Conservation (phyloP, 441 rosid genomes). For the Flueggea neowawraea region DNA sequence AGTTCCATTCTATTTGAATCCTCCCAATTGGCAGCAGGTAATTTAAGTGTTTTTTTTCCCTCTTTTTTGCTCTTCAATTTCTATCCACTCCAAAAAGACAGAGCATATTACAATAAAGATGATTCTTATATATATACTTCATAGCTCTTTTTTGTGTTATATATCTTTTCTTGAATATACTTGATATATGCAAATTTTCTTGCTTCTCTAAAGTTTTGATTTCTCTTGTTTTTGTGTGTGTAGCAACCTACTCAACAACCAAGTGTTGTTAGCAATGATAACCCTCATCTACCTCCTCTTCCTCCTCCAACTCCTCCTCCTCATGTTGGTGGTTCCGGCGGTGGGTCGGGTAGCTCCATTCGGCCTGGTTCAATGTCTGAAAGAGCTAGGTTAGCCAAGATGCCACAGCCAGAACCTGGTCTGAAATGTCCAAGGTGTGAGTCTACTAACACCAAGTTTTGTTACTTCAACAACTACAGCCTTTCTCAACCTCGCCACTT, state of each 20-base stretch:
- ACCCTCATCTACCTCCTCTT: too few species aligned
- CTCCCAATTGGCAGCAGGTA: constrained; percentile 95
- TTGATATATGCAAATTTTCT: constrained; percentile 22
- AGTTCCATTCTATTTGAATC: constrained; percentile 93
- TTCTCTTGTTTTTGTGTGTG: constrained; percentile 6
- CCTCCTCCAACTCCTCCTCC: too few species aligned
- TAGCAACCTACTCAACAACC: constrained; percentile 42
- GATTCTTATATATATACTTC: constrained; percentile 28
- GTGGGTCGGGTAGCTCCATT: too few species aligned
- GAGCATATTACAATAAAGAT: constrained; percentile 24
- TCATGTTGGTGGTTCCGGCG: too few species aligned
- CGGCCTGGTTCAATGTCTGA: too few species aligned
- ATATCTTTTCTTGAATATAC: constrained; percentile 26
- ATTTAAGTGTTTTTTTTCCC: constrained; percentile 21
- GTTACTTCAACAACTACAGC: too few species aligned
- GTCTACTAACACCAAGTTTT: too few species aligned
- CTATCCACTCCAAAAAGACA: constrained; percentile 18
- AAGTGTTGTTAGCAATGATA: constrained; percentile 21
- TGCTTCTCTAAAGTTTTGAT: too few species aligned
- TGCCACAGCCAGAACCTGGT: too few species aligned
- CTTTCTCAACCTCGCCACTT: constrained; percentile 98
- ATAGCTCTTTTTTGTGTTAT: constrained; percentile 20
- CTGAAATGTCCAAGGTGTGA: too few species aligned
- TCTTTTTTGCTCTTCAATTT: constrained; percentile 12
- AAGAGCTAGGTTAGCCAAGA: too few species aligned